Percentiles rank a stretch among this genome's conserved stretches.
These are phyloP conservation scores for Cercospora citrullina DNA, from an alignment of 2,329 filamentous ascomycete species.

Conservation along the genomic window DNA sequence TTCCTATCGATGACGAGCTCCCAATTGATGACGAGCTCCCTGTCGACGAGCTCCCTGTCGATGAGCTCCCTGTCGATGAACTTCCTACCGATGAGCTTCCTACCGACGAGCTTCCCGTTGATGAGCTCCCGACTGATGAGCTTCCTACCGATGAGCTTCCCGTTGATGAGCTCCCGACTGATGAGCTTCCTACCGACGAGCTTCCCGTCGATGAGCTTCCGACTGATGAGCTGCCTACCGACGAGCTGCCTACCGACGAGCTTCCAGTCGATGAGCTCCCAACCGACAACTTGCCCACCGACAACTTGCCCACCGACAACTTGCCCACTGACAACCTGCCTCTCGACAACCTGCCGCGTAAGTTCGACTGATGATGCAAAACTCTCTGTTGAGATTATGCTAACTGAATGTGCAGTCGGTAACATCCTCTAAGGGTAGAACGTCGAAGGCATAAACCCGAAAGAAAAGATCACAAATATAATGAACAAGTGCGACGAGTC, in stretches of 20 bases:
- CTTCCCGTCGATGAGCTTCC: neutral
- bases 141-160: neutral
- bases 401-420: neutral
- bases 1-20: neutral
- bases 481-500: neutral
- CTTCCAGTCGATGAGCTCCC: neutral
- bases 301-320: neutral
- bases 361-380: neutral
- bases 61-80: too few species aligned
- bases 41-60: too few species aligned
- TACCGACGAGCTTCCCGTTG: neutral
- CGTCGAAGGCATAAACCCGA: neutral
- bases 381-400: neutral
- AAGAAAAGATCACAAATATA: neutral
- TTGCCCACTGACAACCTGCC: neutral
- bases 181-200: neutral
- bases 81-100: too few species aligned
- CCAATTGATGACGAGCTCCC: too few species aligned
- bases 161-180: neutral
- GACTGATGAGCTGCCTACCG: neutral
- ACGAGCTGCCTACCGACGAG: neutral
- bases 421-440: neutral
- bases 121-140: neutral
- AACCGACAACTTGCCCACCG: neutral
- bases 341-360: neutral